Conservation (phyloP, 2,329 filamentous ascomycete genomes). For the Neoscytalidium dimidiatum region DNA sequence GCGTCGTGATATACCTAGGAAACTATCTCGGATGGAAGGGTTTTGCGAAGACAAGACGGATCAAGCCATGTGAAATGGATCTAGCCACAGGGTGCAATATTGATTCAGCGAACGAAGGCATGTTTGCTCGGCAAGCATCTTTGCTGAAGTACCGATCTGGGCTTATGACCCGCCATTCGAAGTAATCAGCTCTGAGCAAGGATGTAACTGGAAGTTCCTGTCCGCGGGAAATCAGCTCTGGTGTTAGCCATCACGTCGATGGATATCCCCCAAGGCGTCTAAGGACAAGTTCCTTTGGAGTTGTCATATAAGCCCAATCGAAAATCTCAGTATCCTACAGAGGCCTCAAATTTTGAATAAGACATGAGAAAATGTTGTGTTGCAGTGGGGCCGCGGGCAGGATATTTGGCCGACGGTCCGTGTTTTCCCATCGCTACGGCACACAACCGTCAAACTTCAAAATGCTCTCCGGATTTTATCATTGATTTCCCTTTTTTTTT, state of each 20-base stretch:
- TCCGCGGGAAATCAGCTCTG: no score
- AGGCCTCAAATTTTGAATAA: no score
- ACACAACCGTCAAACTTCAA: background rate
- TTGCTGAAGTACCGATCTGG: background rate
- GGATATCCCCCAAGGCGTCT: no score
- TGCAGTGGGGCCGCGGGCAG: background rate
- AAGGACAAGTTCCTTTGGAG: no score
- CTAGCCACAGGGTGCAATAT: background rate
- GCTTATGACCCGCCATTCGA: no score
- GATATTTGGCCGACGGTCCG: background rate
- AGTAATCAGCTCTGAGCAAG: no score
- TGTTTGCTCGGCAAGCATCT: background rate
- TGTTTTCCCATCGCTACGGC: background rate
- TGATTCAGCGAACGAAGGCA: background rate
- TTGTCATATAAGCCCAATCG: no score
- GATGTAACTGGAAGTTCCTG: no score
- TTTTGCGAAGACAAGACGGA: conserved; percentile 3
- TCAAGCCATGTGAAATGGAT: conserved; percentile 13
- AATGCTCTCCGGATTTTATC: background rate
- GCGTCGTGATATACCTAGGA: conserved; percentile 33
- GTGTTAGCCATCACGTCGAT: no score
- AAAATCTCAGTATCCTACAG: no score
- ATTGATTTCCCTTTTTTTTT: no score
- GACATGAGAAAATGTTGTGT: background rate
- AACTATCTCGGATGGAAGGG: conserved; percentile 19